Evolutionary conservation across 202 grass and related monocot species (phyloP), one percentile per base, ranked within the genome.

Genomic region (Elaeis oleifera): DNA sequence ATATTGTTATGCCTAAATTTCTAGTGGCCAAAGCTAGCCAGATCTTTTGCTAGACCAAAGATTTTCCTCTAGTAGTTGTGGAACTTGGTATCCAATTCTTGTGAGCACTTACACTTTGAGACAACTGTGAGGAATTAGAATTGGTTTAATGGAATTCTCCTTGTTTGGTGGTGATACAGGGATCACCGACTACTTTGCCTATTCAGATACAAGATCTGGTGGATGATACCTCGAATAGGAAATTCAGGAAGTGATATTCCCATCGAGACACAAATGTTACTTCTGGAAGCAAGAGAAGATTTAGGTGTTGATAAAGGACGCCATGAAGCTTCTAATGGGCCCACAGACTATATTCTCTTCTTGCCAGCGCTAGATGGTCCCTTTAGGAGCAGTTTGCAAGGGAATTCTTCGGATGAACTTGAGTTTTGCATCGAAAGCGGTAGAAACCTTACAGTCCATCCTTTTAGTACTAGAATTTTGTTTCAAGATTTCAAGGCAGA

Each of bases 341-440:
- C 28, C 15, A 19, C 6, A 18, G 4, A 22, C 14, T 73, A 73
- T 39, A 63, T 73, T 27, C 59, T 73, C 11, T 55, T 73, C 50
- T 63, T 73, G 26, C 70, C 70, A 49, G 51, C 56, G 1, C 14
- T 73, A n/a, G 70, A 73, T 55, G 70, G 70, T n/a, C 18, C 11
- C 26, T 73, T 63, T 24, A 63, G 70, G 39, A 73, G 70, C 59
- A 73, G 70, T 54, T 44, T 73, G 70, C 70, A 73, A 53, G 70
- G 70, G 19, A 73, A 63, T 20, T 73, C 70, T 18, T 73, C 51
- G 4, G 58, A 63, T 48, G 70, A 73, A 52, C 70, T 73, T 22
- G 70, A 73, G 20, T 63, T 61, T 23, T 73, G 70, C 50, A 54
- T 73, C 27, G 70, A 73, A 73, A 73, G 70, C 39, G 70, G 70